Conservation (phyloP, 1,284 basidiomycete genomes). For the Austroboletus olivaceoglutinosus region DNA sequence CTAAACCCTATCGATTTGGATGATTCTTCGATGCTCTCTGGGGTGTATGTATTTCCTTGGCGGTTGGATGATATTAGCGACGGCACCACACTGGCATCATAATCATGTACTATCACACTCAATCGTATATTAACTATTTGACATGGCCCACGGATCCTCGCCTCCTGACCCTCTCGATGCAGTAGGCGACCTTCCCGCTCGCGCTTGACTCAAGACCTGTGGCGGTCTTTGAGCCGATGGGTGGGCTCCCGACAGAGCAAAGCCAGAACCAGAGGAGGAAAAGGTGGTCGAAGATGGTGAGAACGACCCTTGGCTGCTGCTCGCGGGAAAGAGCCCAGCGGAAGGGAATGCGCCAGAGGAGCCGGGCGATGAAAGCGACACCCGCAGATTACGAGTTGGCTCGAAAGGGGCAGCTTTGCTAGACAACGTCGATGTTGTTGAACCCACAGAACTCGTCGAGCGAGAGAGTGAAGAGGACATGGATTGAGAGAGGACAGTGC, state of each 20-base stretch:
- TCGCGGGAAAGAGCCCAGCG: conserved; percentile 9
- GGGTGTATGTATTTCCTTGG: too few relatives aligned
- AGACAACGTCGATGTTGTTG: conserved; percentile 42
- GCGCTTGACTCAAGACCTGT: conserved; percentile 2
- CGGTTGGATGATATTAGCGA: too few relatives aligned
- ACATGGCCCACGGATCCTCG: conserved; percentile 15
- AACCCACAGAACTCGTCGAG: conserved; percentile 27
- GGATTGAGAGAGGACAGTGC: conserved; percentile 21
- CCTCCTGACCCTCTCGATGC: conserved; percentile 9
- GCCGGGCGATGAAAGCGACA: conserved; percentile 22
- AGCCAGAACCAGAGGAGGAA: conserved; percentile 3
- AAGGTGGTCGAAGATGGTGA: conserved; percentile 13
- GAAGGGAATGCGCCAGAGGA: conserved; percentile 17
- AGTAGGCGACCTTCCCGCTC: conserved; percentile 7
- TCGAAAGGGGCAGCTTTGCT: conserved; percentile 54
- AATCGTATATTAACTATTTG: conserved; percentile 9
- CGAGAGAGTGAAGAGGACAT: conserved; percentile 24
- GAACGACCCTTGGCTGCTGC: conserved; percentile 15
- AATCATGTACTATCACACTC: not conserved
- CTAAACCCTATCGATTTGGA: too few relatives aligned
- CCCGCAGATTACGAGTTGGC: conserved; percentile 35
- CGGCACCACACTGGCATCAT: conserved; percentile 2
- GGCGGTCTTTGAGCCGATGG: conserved; percentile 15
- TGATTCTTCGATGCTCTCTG: too few relatives aligned
- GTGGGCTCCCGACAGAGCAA: conserved; percentile 16